These are phyloP conservation scores for Bassia scoparia DNA, from an alignment of 148 eudicot genomes.

Conservation along the genomic window DNA sequence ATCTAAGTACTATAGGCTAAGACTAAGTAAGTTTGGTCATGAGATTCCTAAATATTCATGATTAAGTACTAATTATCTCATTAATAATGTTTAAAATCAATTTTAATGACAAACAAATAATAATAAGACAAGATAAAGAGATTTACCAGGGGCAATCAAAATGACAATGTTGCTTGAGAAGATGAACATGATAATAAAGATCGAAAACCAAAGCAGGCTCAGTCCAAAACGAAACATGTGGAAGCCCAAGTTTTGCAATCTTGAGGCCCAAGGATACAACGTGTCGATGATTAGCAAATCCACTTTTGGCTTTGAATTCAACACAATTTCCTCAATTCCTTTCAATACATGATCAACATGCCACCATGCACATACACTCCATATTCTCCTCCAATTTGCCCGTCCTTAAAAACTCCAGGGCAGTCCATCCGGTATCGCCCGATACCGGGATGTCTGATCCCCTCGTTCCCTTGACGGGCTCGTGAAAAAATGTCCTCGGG, in stretches of 20 bases:
- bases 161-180: conserved; percentile 36
- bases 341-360: conserved; percentile 47
- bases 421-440: conserved; percentile 27
- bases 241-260: conserved; percentile 51
- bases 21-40: too few relatives aligned
- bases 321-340: conserved; percentile 26
- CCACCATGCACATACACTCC: conserved; percentile 46
- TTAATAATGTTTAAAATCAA: too few relatives aligned
- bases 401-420: conserved; percentile 27
- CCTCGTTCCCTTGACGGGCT: conserved; percentile 31
- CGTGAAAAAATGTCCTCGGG: conserved; percentile 38
- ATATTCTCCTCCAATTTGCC: conserved; percentile 27
- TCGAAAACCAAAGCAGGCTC: conserved; percentile 65
- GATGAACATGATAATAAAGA: conserved; percentile 57
- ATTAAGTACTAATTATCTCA: too few relatives aligned
- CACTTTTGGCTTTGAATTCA: conserved; percentile 23
- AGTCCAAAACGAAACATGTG: conserved; percentile 70
- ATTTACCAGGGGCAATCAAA: conserved; percentile 54
- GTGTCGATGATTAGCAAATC: conserved; percentile 61
- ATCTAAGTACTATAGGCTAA: too few relatives aligned
- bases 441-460: conserved; percentile 28
- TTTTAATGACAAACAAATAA: too few relatives aligned
- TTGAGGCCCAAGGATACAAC: conserved; percentile 59
- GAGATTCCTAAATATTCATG: too few relatives aligned
- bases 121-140: neutral